Evolutionary conservation across 2,329 filamentous ascomycete genomes (phyloP).

Genomic region (Paracorniculantispora psalliotae): DNA sequence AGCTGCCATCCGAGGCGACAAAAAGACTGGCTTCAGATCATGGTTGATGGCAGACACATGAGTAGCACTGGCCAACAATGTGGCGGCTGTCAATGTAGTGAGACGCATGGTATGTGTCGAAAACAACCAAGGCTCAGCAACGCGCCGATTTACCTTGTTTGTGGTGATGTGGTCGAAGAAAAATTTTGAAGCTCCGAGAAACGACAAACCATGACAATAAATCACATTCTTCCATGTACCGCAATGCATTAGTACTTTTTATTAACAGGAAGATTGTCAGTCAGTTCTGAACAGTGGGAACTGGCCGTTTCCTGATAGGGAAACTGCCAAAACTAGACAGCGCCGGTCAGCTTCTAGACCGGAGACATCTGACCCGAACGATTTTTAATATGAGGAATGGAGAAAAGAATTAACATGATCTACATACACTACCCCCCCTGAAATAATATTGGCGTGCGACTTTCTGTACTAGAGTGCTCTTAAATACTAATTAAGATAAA

Average conservation of each 20-base stretch:
- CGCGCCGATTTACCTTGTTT: neutral
- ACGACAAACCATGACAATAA: neutral
- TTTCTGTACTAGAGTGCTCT: no score
- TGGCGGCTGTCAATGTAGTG: neutral
- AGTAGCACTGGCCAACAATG: neutral
- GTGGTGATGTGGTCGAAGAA: neutral
- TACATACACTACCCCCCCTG: no score
- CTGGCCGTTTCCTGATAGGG: neutral
- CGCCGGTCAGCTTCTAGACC: no score
- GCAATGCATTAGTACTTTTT: neutral
- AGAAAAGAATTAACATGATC: no score
- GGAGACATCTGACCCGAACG: no score
- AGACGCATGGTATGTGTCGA: neutral
- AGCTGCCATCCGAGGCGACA: neutral
- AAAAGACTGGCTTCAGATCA: neutral
- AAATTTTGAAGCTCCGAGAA: neutral
- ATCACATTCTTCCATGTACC: neutral
- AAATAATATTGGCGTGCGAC: no score
- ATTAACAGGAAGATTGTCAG: neutral
- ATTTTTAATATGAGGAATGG: no score
- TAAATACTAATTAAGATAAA: no score
- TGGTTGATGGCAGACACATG: neutral
- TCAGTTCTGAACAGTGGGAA: neutral
- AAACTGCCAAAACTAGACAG: neutral
- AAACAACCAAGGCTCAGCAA: neutral